Conservation (phyloP, 2,329 filamentous ascomycete genomes). For the Neonectria sp. region DNA sequence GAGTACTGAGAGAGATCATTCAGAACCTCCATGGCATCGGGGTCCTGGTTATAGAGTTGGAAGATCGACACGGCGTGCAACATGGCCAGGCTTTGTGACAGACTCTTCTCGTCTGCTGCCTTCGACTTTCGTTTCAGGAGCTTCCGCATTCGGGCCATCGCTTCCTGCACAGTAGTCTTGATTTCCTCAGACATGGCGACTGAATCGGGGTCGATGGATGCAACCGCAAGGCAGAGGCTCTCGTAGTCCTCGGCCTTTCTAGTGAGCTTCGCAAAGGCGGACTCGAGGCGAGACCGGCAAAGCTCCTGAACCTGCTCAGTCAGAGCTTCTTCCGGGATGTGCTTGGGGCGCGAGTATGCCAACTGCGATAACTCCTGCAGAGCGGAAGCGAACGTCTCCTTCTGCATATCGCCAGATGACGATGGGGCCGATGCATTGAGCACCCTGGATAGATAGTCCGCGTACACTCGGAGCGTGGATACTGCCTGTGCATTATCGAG, state of each 20-base stretch:
- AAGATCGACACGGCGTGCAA: slow-evolving; percentile 88
- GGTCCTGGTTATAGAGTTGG: slow-evolving; percentile 91
- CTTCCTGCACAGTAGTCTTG: slow-evolving; percentile 66
- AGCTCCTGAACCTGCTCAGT: slow-evolving; percentile 69
- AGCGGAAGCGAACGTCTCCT: slow-evolving; percentile 54
- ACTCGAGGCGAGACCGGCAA: slow-evolving; percentile 70
- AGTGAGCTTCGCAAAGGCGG: slow-evolving; percentile 71
- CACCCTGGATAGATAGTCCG: slow-evolving; percentile 69
- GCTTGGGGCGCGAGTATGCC: slow-evolving; percentile 66
- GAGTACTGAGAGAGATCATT: slow-evolving; percentile 86
- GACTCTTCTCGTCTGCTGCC: slow-evolving; percentile 55
- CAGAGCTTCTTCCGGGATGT: slow-evolving; percentile 59
- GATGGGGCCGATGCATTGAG: slow-evolving; percentile 56
- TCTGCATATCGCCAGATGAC: slow-evolving; percentile 48
- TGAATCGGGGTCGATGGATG: slow-evolving; percentile 66
- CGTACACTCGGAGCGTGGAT: slow-evolving; percentile 62
- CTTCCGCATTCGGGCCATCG: slow-evolving; percentile 67
- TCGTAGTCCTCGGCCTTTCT: slow-evolving; percentile 67
- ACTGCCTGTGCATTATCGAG: slow-evolving; percentile 49
- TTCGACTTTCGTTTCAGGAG: slow-evolving; percentile 61
- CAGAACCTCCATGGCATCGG: slow-evolving; percentile 86
- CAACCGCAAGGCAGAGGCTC: slow-evolving; percentile 68
- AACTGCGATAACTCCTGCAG: slow-evolving; percentile 69
- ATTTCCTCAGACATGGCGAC: slow-evolving; percentile 71
- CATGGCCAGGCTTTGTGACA: slow-evolving; percentile 78